Evolutionary conservation across 1,139 yeast genomes (phyloP).

Genomic region (Blastobotrys proliferans): DNA sequence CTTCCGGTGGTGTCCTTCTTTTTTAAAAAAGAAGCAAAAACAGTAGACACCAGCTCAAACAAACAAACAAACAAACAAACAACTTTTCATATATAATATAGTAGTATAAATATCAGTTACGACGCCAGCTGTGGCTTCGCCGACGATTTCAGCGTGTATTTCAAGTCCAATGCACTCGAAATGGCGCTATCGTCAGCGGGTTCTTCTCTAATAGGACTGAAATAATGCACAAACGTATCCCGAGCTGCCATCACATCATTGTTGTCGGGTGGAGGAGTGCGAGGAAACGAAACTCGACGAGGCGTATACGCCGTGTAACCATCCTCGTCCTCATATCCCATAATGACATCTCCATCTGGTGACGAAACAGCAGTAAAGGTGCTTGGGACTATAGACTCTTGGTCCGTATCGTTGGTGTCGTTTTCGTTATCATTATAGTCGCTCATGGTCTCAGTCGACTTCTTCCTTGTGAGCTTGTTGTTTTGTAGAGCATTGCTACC

Average conservation of each 20-base stretch:
- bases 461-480: not conserved
- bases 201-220: conserved; percentile 2
- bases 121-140: not conserved
- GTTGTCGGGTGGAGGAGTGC: not conserved
- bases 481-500: not conserved
- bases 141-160: not conserved
- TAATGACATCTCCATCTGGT: not conserved
- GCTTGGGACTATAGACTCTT: not conserved
- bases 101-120: too few relatives aligned
- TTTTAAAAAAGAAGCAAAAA: too few relatives aligned
- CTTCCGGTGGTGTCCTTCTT: too few relatives aligned
- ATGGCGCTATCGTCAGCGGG: not conserved
- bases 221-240: not conserved
- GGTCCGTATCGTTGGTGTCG: not conserved
- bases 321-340: conserved; percentile 10
- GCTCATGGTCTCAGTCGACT: not conserved
- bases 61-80: too few relatives aligned
- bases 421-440: not conserved
- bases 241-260: not conserved
- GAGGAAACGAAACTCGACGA: too few relatives aligned
- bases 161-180: not conserved
- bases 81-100: too few relatives aligned
- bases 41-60: too few relatives aligned
- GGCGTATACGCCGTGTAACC: conserved; percentile 4
- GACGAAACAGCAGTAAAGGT: not conserved